Evolutionary conservation across 148 eudicot species (phyloP), one percentile per base, ranked within the genome.

Genomic region (Fagopyrum homotropicum): DNA sequence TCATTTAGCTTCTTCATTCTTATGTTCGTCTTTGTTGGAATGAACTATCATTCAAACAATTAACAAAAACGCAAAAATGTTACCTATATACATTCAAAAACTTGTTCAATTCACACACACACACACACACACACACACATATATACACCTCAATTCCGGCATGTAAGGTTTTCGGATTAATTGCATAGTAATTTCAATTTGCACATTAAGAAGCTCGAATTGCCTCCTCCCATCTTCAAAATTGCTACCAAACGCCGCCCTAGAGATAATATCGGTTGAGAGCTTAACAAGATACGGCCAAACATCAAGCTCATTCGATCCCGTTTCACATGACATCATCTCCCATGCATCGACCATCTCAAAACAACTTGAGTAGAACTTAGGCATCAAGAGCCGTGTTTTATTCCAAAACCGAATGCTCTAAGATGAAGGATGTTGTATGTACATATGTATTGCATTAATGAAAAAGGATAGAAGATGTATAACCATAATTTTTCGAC

Each of bases 231-330:
- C 85, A 35, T 83, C 79, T 52, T 76, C 75, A 40, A 68, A 79
- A 68, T 69, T 82, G 72, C 85, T 79, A 51, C 82, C 77, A 35
- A 82, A 83, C 51, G 85, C 83, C 1, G 74, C 80, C 50, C 85
- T 74, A 44, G 85, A 77, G 44, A 83, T 80, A 16, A 77, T 75
- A 72, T 80, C 85, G 0, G 80, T 74, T 0, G 85, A 61, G 54
- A 83, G 56, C 35, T 50, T 75, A 72, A 69, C 78, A 68, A 83
- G 81, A 60, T 73, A 10, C 0, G 83, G 80, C 81, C 81, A 77
- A 15, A 75, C 83, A 75, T 83, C 85, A 14, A 83, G 9, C 69
- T 83, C 83, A 44, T 75, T 50, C 1, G 73, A 72, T 12, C 83
- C 81, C 0, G 12, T 49, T 7, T 72, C 5, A 17, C 80, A 64